These are phyloP conservation scores for Albizia julibrissin DNA, from an alignment of 306 rosid genomes.

Conservation along the genomic window DNA sequence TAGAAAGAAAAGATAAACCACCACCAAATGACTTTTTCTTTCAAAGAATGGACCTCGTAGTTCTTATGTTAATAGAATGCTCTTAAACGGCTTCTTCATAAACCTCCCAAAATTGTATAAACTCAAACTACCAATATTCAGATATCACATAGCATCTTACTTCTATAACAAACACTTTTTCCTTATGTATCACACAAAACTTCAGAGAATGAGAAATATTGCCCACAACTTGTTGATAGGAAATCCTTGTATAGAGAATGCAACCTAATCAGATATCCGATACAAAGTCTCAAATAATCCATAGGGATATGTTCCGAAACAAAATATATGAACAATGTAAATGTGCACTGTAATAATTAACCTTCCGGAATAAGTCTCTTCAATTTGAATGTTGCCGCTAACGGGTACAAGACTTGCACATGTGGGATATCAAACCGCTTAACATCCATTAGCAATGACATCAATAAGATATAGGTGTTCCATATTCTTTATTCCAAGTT, in stretches of 20 bases:
- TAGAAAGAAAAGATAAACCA: too few species aligned
- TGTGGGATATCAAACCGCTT: background rate
- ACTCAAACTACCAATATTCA: background rate
- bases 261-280: background rate
- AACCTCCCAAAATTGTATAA: too few species aligned
- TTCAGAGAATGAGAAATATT: too few species aligned
- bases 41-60: too few species aligned
- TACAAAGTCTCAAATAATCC: background rate
- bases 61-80: too few species aligned
- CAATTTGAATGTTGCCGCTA: background rate
- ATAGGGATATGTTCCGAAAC: background rate
- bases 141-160: background rate
- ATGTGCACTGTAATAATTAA: background rate
- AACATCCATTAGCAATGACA: background rate
- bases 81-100: background rate
- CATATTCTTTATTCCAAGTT: too few species aligned
- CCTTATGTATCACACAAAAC: too few species aligned
- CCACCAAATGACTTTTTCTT: too few species aligned
- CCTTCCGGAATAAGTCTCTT: background rate
- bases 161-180: too few species aligned
- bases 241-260: too few species aligned
- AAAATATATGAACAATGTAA: background rate
- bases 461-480: background rate
- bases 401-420: background rate
- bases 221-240: too few species aligned